These are phyloP conservation scores for Cercospora sesami DNA, from an alignment of 2,329 filamentous ascomycete genomes.

Conservation along the genomic window DNA sequence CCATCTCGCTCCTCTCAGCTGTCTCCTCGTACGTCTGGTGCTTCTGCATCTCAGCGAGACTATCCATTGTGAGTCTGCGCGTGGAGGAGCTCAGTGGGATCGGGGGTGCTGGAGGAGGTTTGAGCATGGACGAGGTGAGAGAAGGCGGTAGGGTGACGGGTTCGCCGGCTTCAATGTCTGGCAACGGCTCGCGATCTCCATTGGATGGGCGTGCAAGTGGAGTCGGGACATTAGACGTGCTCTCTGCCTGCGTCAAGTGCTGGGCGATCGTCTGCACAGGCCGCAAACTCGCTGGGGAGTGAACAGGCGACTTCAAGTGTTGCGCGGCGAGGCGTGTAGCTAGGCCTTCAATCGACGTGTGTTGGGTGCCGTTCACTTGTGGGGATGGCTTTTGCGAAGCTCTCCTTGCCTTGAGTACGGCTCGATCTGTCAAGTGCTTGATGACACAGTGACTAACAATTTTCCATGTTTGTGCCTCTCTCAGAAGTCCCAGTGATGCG, in stretches of 20 bases:
- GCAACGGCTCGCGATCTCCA: conserved; percentile 37
- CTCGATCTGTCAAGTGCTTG: conserved; percentile 49
- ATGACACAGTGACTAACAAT: conserved; percentile 55
- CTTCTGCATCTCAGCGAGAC: conserved; percentile 30
- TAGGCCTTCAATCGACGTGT: conserved; percentile 24
- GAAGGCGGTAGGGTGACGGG: conserved; percentile 33
- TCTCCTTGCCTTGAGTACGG: conserved; percentile 16
- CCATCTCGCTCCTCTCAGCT: conserved; percentile 25
- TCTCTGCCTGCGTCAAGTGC: conserved; percentile 40
- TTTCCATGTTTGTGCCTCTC: conserved; percentile 60
- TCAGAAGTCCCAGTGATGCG: conserved; percentile 42
- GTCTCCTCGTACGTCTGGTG: conserved; percentile 21
- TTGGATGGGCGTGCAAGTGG: conserved; percentile 49
- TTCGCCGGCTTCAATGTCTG: conserved; percentile 31
- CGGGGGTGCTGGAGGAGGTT: not conserved
- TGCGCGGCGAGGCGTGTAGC: conserved; percentile 23
- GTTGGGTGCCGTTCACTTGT: not conserved
- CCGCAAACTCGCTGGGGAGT: conserved; percentile 23
- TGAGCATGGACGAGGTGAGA: conserved; percentile 20
- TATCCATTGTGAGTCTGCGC: conserved; percentile 27
- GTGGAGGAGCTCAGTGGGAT: conserved; percentile 4
- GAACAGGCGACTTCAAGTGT: conserved; percentile 25
- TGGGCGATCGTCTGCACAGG: conserved; percentile 30
- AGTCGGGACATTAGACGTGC: conserved; percentile 56
- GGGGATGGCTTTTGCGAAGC: conserved; percentile 13